Base-by-base conservation (phyloP, 805 yeast genomes). In the Komagataella populi region DNA sequence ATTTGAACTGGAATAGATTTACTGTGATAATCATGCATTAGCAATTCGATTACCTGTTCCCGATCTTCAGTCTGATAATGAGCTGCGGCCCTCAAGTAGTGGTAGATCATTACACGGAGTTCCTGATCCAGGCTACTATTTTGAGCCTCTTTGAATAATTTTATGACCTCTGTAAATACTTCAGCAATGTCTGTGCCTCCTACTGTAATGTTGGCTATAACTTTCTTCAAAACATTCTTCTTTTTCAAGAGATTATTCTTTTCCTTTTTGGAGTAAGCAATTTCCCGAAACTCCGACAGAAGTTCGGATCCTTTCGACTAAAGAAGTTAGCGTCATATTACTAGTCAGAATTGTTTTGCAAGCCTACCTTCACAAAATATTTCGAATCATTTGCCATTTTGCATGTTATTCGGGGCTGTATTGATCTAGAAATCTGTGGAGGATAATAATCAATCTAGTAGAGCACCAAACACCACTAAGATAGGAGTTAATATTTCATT, bases 141-240 rank as follows among this genome's bases (percentile, higher is more conserved):
- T 57, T 63, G 55, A 60, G 58, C 24, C 52, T 58, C 63, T 48
- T 71, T 70, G 59, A 84, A 68, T n/a, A 82, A 65, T 43, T 63
- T 60, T 6, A 78, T 53, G 6, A 87, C 74, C 50, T 87, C 95
- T 1, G 82, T 81, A 59, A 83, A 77, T 51, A 91, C 62, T 17
- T 68, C 63, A 8, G 80, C 71, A 78, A 89, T 78, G 60, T 91
- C 96, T 52, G 75, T 75, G 63, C 87, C 87, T 49, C 89, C 88
- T 66, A 88, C 73, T 5, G 95, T 83, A 65, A 88, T 75, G 64
- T 89, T 90, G 46, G 96, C 91, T 6, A 90, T 72, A 23, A 88
- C 76, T 59, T 84, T 85, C 63, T 82, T 83, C 59, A 91, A 63
- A 1, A 81, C 74, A 8, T 69, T 66, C 57, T 75, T 78, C 55